Conservation (phyloP, 495 filamentous ascomycete species). For the Aspergillus olivimuriae region DNA sequence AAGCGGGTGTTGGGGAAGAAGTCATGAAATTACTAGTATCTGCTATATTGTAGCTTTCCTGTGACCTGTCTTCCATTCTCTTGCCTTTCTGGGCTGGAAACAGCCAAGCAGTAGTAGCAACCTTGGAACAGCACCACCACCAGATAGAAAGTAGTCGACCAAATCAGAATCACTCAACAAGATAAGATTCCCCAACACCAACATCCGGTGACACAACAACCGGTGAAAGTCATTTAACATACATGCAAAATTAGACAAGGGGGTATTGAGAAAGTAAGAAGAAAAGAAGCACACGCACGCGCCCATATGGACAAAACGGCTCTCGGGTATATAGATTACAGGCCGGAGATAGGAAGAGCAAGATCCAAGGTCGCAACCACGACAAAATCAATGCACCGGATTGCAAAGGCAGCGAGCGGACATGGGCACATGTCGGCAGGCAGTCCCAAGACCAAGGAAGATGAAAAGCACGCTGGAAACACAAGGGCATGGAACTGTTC, state of each 20-base stretch:
- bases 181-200: not conserved
- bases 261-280: slow-evolving; percentile 30
- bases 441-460: not conserved
- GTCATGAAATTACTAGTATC: slow-evolving; percentile 13
- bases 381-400: too few species aligned
- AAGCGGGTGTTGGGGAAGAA: slow-evolving; percentile 40
- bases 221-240: slow-evolving; percentile 19
- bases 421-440: too few species aligned
- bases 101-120: too few species aligned
- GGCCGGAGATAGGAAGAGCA: not conserved
- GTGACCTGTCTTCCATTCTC: not conserved
- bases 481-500: not conserved
- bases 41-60: not conserved
- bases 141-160: too few species aligned
- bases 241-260: slow-evolving; percentile 29
- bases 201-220: slow-evolving; percentile 11
- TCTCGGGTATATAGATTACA: too few species aligned
- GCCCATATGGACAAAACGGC: slow-evolving; percentile 18
- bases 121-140: too few species aligned
- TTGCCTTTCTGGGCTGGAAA: too few species aligned
- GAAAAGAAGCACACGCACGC: slow-evolving; percentile 11
- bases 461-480: not conserved
- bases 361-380: too few species aligned
- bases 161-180: not conserved
- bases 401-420: too few species aligned